Conservation (phyloP, 1,284 basidiomycete species). For the Cryptococcus sp. region DNA sequence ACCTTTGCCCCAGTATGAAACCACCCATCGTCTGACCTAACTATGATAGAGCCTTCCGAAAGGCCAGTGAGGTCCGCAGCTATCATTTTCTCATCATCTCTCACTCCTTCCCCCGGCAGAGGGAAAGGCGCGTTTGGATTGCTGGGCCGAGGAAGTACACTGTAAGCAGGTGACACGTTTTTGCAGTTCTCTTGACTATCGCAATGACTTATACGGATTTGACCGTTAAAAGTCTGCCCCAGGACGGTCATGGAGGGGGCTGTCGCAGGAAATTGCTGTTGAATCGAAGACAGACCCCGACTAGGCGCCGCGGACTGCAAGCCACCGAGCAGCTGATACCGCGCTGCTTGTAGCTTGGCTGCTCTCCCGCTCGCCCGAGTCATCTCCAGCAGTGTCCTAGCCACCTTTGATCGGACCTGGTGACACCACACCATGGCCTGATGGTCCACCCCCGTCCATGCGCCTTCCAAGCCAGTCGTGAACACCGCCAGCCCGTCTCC, state of each 20-base stretch:
- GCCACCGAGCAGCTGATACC: conserved; percentile 8
- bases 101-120: conserved; percentile 37
- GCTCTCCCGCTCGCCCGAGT: conserved; percentile 35
- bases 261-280: neutral
- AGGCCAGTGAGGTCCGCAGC: conserved; percentile 12
- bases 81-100: conserved; percentile 24
- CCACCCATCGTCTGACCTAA: neutral
- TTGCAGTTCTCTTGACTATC: neutral
- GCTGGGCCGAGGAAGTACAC: conserved; percentile 15
- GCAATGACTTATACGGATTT: conserved; percentile 8
- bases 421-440: conserved; percentile 98
- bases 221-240: neutral
- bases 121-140: conserved; percentile 32
- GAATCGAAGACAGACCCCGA: no score
- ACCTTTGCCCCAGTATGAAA: neutral
- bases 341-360: conserved; percentile 13
- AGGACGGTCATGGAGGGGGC: conserved; percentile 24
- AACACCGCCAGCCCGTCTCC: conserved; percentile 71
- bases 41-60: neutral
- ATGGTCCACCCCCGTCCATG: conserved; percentile 94
- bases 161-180: neutral
- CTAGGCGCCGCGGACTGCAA: neutral
- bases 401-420: conserved; percentile 86
- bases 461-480: conserved; percentile 78
- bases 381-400: conserved; percentile 70